Base-by-base conservation (phyloP, 2,329 filamentous ascomycete species). In the Triangularia verruculosa region DNA sequence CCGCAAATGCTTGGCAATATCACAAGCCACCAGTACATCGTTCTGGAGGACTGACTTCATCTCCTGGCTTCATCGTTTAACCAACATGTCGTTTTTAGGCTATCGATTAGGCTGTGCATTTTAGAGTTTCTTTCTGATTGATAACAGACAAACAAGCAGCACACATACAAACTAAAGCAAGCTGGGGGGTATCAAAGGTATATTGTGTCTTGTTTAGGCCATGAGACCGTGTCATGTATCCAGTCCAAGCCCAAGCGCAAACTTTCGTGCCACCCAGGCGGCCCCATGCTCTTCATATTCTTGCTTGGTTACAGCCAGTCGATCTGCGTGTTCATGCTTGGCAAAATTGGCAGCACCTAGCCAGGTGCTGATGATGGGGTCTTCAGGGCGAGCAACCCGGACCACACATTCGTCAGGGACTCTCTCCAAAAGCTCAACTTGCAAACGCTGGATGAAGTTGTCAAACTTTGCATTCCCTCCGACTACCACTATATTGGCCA, bases 221-320 rank as follows among this genome's bases (percentile, higher is more conserved):
- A 12, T 51, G 17, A 12, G 43, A 17, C 5, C 51, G 25, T 24
- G 20, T 27, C 22, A 25, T 25, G 51, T 54, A 25, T 54, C 22
- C n/a, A 54, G 4, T 17, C 69, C 72, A 15, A 77, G 64, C 0
- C 79, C 79, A 8, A 72, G 69, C 0, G 79, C 80, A 73, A 96
- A 95, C 72, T 86, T 91, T 71, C 86, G 88, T 27, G 86, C 86
- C 24, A 91, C 82, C 91, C 91, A 94, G 1, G 79, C 80, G 61
- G 84, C 86, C 8, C 95, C 95, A 72, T 93, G 78, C 75, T 99
- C 95, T 59, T 95, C 87, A 74, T 99, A 99, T 73, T 99, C 92
- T 66, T 90, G 85, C 73, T 91, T 92, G 0, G 91, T 95, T n/a
- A 97, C 90, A 1, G 87, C 83, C 12, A 93, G 77, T 57, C 83